These are phyloP conservation scores for Salvia rosmarinus DNA, from an alignment of 257 asterid species.

Conservation along the genomic window DNA sequence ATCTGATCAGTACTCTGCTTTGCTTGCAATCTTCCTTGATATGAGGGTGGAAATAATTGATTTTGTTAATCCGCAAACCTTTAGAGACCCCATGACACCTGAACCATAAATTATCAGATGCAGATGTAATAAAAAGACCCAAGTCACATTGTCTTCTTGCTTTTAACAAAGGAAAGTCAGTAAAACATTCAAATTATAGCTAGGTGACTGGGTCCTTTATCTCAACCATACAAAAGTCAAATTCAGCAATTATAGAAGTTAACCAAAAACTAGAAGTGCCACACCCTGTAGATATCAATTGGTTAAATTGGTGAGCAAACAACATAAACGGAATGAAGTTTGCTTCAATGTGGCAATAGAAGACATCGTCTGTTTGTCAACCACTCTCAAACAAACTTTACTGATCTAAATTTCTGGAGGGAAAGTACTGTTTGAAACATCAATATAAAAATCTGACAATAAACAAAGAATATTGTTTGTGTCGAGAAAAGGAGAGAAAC, in stretches of 20 bases:
- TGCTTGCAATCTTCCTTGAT: slow-evolving; percentile 43
- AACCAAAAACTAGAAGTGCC: not conserved
- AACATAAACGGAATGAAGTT: slow-evolving; percentile 4
- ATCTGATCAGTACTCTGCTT: slow-evolving; percentile 43
- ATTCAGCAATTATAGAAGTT: not conserved
- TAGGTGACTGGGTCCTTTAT: slow-evolving; percentile 3
- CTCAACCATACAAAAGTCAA: slow-evolving; percentile 2
- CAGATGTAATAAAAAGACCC: not conserved
- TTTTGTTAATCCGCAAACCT: slow-evolving; percentile 41
- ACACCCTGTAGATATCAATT: not conserved
- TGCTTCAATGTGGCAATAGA: slow-evolving; percentile 1
- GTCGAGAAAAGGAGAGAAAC: not conserved
- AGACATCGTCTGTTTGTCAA: not conserved
- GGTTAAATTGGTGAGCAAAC: slow-evolving; percentile 3
- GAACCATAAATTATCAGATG: slow-evolving; percentile 33
- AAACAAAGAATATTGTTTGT: not conserved
- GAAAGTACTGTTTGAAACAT: not conserved
- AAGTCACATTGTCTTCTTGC: not conserved
- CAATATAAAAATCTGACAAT: not conserved
- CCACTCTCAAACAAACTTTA: not conserved
- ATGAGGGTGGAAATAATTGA: slow-evolving; percentile 34
- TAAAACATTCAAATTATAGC: slow-evolving; percentile 3
- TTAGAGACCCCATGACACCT: slow-evolving; percentile 74
- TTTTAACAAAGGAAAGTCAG: slow-evolving; percentile 4
- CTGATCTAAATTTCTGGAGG: not conserved